Percentiles rank a stretch among this genome's conserved stretches.
These are phyloP conservation scores for Cystoderma amianthinum DNA, from an alignment of 768 basidiomycete species.

Conservation along the genomic window DNA sequence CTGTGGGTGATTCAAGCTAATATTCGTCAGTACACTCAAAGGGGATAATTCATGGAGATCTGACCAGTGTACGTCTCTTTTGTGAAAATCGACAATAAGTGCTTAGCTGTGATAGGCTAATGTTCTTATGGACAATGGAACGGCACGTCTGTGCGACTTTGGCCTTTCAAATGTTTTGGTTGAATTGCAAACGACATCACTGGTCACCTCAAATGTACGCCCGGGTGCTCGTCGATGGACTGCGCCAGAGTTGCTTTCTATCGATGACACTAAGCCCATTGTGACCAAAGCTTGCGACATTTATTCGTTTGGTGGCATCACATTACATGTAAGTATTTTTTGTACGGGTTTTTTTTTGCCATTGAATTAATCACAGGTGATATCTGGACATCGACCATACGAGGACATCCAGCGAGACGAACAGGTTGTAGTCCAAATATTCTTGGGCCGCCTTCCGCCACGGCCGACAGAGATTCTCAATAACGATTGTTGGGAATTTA, in stretches of 20 bases:
- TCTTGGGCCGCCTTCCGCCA: not conserved
- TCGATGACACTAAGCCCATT: constrained; percentile 4
- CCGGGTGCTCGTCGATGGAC: constrained; percentile 23
- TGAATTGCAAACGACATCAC: constrained; percentile 11
- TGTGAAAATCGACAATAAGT: too few relatives aligned
- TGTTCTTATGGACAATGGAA: constrained; percentile 23
- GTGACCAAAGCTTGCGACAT: constrained; percentile 18
- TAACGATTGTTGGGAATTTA: not conserved
- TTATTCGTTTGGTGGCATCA: constrained; percentile 28
- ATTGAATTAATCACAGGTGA: too few relatives aligned
- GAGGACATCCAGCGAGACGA: too few relatives aligned
- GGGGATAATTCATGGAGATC: not conserved
- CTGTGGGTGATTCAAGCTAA: too few relatives aligned
- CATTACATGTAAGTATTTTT: constrained; percentile 14
- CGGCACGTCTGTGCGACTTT: constrained; percentile 25
- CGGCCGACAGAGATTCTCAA: not conserved
- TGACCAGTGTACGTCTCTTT: not conserved
- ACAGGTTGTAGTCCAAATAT: not conserved
- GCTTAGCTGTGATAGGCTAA: too few relatives aligned
- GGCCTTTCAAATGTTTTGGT: constrained; percentile 22
- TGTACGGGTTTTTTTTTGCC: too few relatives aligned
- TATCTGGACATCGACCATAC: too few relatives aligned
- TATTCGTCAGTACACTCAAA: not conserved
- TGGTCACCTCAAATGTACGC: constrained; percentile 17
- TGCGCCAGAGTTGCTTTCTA: constrained; percentile 21